phyloP scores from a whole-genome alignment of 83 land plant genomes.

The Thuja plicata region DNA sequence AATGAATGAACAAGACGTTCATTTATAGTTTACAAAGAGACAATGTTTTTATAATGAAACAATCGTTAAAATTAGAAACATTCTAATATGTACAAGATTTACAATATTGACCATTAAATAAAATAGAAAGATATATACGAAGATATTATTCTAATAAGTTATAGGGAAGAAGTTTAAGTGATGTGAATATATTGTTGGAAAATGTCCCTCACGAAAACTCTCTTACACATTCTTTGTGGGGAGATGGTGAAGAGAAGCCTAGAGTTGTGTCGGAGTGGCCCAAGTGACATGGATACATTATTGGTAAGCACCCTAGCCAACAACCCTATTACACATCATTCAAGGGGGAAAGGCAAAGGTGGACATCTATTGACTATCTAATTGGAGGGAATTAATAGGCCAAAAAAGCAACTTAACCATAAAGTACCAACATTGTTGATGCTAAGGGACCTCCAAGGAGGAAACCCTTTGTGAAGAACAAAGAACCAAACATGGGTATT shows the following conservation, averaged over 20 bases:
- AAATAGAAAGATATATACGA: too few species aligned
- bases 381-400: not conserved
- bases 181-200: not conserved
- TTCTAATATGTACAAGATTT: too few species aligned
- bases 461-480: not conserved
- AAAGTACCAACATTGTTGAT: not conserved
- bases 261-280: not conserved
- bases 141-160: too few species aligned
- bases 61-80: too few species aligned
- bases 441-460: not conserved
- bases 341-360: not conserved
- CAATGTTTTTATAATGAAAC: too few species aligned
- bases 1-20: too few species aligned
- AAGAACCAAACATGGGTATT: not conserved
- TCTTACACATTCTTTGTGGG: not conserved
- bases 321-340: not conserved
- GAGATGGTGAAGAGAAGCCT: not conserved
- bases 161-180: not conserved
- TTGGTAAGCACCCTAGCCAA: not conserved
- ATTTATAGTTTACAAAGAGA: too few species aligned
- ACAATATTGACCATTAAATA: too few species aligned
- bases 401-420: not conserved
- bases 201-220: not conserved
- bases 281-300: not conserved
- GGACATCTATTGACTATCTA: not conserved